A percentile compares a stretch with the other conserved stretches of the same genome.
phyloP scores from a whole-genome alignment of 495 filamentous ascomycete genomes.

The Sphaerosporella brunnea region DNA sequence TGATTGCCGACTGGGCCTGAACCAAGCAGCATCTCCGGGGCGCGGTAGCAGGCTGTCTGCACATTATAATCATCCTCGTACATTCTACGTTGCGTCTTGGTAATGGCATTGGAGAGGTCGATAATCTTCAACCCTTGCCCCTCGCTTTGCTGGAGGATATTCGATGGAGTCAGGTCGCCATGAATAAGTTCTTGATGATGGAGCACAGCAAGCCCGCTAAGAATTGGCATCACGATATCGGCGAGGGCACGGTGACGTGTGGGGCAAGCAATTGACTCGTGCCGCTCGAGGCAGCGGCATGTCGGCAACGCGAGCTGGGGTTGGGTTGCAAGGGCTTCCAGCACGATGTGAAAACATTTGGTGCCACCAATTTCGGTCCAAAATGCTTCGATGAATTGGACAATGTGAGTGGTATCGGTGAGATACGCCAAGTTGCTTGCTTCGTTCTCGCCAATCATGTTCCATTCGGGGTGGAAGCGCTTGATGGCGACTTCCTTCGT shows the following conservation, averaged over 20 bases:
- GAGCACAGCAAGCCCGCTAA: constrained; percentile 14
- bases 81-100: constrained; percentile 10
- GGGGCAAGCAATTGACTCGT: constrained; percentile 12
- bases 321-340: not conserved
- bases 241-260: constrained; percentile 16
- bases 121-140: constrained; percentile 17
- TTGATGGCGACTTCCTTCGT: not conserved
- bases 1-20: constrained; percentile 14
- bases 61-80: constrained; percentile 20
- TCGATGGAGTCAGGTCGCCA: constrained; percentile 23
- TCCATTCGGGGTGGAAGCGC: not conserved
- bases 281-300: not conserved
- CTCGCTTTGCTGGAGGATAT: constrained; percentile 14
- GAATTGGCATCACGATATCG: constrained; percentile 19
- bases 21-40: constrained; percentile 23
- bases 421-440: not conserved
- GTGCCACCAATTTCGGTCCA: not conserved
- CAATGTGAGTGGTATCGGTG: not conserved
- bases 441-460: not conserved
- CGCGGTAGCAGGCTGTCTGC: constrained; percentile 21
- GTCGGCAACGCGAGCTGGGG: not conserved
- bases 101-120: constrained; percentile 22
- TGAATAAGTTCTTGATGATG: constrained; percentile 21
- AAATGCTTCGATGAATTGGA: not conserved
- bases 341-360: not conserved